Base-by-base conservation (phyloP, 768 basidiomycete genomes). In the Trametes sanguinea region DNA sequence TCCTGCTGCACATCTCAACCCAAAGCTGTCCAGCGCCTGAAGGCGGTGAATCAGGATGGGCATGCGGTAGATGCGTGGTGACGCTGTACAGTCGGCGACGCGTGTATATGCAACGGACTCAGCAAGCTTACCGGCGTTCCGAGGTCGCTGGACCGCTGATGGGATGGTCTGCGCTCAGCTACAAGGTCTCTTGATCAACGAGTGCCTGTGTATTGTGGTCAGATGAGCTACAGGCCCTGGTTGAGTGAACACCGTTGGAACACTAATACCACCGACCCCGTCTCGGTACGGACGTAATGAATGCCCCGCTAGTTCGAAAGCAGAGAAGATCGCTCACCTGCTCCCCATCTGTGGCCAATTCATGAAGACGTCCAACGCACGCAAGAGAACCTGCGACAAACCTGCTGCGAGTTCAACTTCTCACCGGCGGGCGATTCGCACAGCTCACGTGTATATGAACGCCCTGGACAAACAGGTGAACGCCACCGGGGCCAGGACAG, bases 111-210 rank as follows among this genome's bases (percentile, higher is more conserved):
- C 6, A 17, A 50, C 48, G 27, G 48, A 32, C 16, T 35, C 40
- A 35, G 40, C 53, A 22, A 29, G 53, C 42, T 30, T 8, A 30
- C 53, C 14, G 27, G 57, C 57, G 57, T 30, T 32, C 57, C 57
- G 57, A 59, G 10, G 29, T 17, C 29, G 57, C 39, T 58, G 47
- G 57, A n/a, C 57, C 57, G 57, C 48, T 16, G 32, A 47, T 44
- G 35, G 47, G 37, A 47, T 32, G 37, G 17, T 27, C 46, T n/a
- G 57, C 46, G 35, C 44, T 35, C n/a, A 3, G 7, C 13, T 22
- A 16, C 54, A 27, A 27, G 22, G 5, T 33, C 6, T 11, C 27
- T 29, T 17, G 50, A 44, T 59, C 57, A 35, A 50, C 10, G 16
- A 40, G 50, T 51, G 57, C 50, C 57, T 45, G 50, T 29, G 22